Evolutionary conservation across 2,329 filamentous ascomycete species (phyloP).

Genomic region (Gnomoniopsis smithogilvyi): DNA sequence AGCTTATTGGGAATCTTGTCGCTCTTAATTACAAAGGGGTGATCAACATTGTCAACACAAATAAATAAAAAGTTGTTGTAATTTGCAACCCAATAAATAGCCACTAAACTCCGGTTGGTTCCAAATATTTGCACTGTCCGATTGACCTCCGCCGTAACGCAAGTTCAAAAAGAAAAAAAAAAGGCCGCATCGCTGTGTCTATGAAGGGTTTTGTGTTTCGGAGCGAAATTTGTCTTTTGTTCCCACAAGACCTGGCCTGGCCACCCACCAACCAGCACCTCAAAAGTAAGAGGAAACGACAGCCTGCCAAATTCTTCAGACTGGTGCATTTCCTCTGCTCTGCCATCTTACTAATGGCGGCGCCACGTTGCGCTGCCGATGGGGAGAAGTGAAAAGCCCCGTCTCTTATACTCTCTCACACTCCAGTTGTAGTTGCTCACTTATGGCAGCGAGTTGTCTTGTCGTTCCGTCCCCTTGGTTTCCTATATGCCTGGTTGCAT

Average conservation of each 20-base stretch:
- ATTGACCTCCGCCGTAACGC: slow-evolving; percentile 12
- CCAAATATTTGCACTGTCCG: slow-evolving; percentile 16
- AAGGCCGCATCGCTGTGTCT: slow-evolving; percentile 1
- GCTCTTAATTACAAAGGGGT: not conserved
- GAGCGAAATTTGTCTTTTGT: not conserved
- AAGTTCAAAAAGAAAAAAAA: not conserved
- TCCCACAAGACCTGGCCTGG: not conserved
- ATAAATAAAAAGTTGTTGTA: too few relatives aligned
- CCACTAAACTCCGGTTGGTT: slow-evolving; percentile 20
- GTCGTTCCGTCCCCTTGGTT: not conserved
- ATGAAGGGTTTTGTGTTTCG: not conserved
- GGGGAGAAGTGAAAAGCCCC: not conserved
- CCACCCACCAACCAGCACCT: too few relatives aligned
- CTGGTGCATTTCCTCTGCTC: not conserved
- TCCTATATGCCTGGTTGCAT: not conserved
- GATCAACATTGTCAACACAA: too few relatives aligned
- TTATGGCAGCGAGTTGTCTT: not conserved
- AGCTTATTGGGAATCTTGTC: not conserved
- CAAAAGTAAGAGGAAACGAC: not conserved
- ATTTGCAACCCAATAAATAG: slow-evolving; percentile 18
- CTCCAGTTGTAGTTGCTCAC: not conserved
- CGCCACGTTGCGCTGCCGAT: not conserved
- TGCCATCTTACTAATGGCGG: not conserved
- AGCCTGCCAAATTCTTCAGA: too few relatives aligned
- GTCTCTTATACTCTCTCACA: not conserved